Evolutionary conservation across 164 flowering plant genomes (phyloP), one percentile per base, ranked within the genome.

Genomic region (Aristolochia californica): DNA sequence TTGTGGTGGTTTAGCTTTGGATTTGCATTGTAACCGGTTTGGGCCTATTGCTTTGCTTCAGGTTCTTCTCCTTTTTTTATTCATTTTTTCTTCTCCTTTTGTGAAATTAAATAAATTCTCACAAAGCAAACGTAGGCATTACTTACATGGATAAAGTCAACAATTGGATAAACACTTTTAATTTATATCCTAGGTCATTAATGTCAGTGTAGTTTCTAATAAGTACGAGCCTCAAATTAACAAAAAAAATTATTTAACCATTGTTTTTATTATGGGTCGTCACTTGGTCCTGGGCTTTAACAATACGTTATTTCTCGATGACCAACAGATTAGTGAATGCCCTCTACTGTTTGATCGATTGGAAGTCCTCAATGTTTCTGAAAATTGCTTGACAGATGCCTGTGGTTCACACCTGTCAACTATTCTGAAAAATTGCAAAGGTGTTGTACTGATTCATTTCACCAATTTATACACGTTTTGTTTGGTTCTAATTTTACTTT

Each of bases 11-110:
- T 74, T 94, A 70, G 75, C 78, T 67, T 75, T 94, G 73, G 94
- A 94, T 74, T 75, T 94, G 74, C 99, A 93, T 59, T 73, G 80
- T 74, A 93, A 93, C 75, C 81, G 78, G 57, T 83, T 87, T 71
- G 99, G 99, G 50, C 87, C 99, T 38, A 77, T 90, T 65, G 79
- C 99, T 56, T 73, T 94, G 65, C 84, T 83, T 72, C 95, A 94
- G 93, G 99, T 94, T 51, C 49, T 47, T 11, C 52, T 17, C 28
- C 27, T 38, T 22, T 24, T 23, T 22, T 26, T 16, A 5, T 17
- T 23, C 28, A 30, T 47, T 25, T 40, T 59, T 28, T 17, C 40
- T 34, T 34, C 10, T 34, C 40, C 10, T 4, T 34, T 12, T 3
- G 40, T 5, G 40, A 4, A 9, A 34, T 5, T 34, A 34, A 5